Percentiles rank a stretch among this genome's conserved stretches.
phyloP scores from a whole-genome alignment of 768 basidiomycete genomes.

The Trametes cinnabarina region DNA sequence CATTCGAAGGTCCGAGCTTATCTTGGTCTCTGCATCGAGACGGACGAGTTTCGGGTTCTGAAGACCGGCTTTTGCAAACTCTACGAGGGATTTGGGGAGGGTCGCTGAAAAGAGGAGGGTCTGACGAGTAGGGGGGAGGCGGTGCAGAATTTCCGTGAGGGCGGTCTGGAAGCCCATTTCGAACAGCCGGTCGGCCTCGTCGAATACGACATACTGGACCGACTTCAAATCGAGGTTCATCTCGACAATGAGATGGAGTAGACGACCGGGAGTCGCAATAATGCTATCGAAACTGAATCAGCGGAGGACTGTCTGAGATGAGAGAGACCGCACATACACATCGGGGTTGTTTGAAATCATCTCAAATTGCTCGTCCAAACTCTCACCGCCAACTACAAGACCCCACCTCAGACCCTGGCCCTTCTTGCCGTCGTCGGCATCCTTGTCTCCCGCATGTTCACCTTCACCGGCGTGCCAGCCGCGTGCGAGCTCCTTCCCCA shows the following conservation, averaged over 20 bases:
- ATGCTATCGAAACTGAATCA: conserved; percentile 52
- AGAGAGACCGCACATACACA: conserved; percentile 57
- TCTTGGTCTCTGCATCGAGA: conserved; percentile 95
- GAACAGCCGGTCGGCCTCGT: conserved; percentile 97
- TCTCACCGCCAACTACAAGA: conserved; percentile 92
- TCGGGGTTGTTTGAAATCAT: conserved; percentile 94
- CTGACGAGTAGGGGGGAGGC: conserved; percentile 83
- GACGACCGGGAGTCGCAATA: conserved; percentile 95
- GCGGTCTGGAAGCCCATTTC: conserved; percentile 97
- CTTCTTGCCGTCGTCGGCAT: conserved; percentile 52
- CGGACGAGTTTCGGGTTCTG: conserved; percentile 92
- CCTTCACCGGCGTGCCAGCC: conserved; percentile 66
- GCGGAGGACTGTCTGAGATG: neutral
- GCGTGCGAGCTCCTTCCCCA: conserved; percentile 90
- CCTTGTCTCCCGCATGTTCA: conserved; percentile 69
- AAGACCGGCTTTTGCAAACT: conserved; percentile 97
- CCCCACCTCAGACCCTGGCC: conserved; percentile 81
- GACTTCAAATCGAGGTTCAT: conserved; percentile 92
- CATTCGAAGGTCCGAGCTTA: conserved; percentile 90
- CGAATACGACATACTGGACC: conserved; percentile 89
- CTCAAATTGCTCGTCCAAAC: conserved; percentile 94
- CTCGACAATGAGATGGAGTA: conserved; percentile 95
- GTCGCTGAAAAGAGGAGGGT: conserved; percentile 96
- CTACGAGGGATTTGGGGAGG: conserved; percentile 90
- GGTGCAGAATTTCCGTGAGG: conserved; percentile 86